Base-by-base conservation (phyloP, 805 yeast species). In the Sporopachydermia lactativora region DNA sequence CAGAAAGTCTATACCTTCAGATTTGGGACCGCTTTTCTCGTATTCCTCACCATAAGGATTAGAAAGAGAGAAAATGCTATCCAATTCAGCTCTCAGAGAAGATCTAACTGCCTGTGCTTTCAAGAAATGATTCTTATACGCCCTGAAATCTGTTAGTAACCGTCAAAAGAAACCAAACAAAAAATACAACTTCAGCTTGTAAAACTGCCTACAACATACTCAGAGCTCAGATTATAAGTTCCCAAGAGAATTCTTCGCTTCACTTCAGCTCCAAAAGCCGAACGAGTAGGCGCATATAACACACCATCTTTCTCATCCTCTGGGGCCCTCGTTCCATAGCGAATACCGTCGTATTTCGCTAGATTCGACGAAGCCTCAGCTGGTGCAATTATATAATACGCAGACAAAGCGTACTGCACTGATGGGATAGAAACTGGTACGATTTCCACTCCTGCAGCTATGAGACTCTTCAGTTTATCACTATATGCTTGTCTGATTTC, bases 311-410 rank as follows among this genome's bases (percentile, higher is more conserved):
- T 55, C 35, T 36, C 42, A 42, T 58, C 57, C 1, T 48, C 45
- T 19, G 52, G 57, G 1, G 70, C 64, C 34, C 81, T 63, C 42
- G 52, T 58, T 0, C 97, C 97, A 54, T 79, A 92, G 42, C 96
- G 65, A 15, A 88, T 63, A 2, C 98, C 98, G 58, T 92, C 98
- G 53, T 71, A 92, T 19, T 96, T 66, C 1, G 96, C 73, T 39
- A 92, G 66, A 53, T 92, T 92, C 0, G 97, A 89, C 1, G 94
- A 78, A 0, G 96, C 97, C 53, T 92, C 98, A 0, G 96, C 81
- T 0, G 96, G 81, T 2, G 92, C 88, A 31, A 94, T 50, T 0
- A 95, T 81, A 54, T 82, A 89, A 58, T 92, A 92, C 0, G 85
- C 73, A 18, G 94, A 86, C 14, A 92, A 59, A 17, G 88, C 69